These are phyloP conservation scores for Baudoinia panamericana DNA, from an alignment of 495 filamentous ascomycete genomes.

Conservation along the genomic window DNA sequence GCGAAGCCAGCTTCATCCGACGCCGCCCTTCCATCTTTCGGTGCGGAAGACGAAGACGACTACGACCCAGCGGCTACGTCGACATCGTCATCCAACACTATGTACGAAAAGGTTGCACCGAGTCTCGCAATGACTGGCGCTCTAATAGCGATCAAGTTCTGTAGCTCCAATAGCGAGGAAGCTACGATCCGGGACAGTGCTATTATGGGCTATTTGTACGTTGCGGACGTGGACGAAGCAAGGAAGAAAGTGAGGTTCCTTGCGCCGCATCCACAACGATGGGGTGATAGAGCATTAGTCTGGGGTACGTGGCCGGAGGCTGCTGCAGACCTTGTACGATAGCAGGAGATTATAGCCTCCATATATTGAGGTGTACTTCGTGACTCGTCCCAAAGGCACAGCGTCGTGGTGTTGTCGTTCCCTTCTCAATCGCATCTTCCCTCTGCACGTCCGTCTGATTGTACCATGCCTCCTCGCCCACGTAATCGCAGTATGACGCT, in stretches of 20 bases:
- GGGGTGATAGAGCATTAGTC: conserved; percentile 66
- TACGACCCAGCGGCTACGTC: conserved; percentile 24
- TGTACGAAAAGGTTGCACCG: conserved; percentile 44
- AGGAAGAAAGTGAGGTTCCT: conserved; percentile 70
- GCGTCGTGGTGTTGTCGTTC: no score
- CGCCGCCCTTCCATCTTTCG: conserved; percentile 4
- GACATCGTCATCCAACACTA: conserved; percentile 25
- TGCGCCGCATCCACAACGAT: conserved; percentile 62
- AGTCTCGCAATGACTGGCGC: conserved; percentile 49
- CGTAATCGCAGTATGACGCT: no score
- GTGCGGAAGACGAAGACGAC: conserved; percentile 10
- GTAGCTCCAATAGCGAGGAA: conserved; percentile 24
- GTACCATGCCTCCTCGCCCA: no score
- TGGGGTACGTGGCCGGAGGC: conserved; percentile 32
- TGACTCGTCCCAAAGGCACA: no score
- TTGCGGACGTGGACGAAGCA: conserved; percentile 77
- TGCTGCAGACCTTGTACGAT: conserved; percentile 28
- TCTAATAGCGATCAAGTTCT: conserved; percentile 66
- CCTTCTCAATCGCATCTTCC: no score
- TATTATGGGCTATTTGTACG: conserved; percentile 84
- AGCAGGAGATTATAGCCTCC: no score
- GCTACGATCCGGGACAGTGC: conserved; percentile 69
- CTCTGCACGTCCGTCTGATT: no score
- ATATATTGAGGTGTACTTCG: no score
- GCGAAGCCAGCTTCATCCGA: conserved; percentile 5